Evolutionary conservation across 1,284 basidiomycete species (phyloP).

Genomic region (Fomitiporia mediterranea): DNA sequence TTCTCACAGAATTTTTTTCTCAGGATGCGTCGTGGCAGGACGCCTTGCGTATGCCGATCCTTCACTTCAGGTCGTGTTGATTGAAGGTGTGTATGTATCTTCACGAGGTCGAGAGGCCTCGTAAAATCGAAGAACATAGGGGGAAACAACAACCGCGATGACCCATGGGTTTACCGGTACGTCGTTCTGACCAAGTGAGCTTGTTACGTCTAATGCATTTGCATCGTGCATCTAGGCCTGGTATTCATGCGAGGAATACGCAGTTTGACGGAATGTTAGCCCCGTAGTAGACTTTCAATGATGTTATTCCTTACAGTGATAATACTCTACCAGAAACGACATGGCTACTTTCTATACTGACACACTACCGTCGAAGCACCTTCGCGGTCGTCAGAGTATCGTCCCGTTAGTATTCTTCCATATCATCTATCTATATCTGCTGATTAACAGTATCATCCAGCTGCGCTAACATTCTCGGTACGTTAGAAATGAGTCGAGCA

Average conservation of each 20-base stretch:
- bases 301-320: no score
- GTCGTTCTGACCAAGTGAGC: neutral
- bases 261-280: constrained; percentile 60
- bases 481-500: constrained; percentile 24
- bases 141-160: constrained; percentile 67
- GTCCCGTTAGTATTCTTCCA: constrained; percentile 48
- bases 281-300: neutral
- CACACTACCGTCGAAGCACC: constrained; percentile 48
- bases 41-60: constrained; percentile 68
- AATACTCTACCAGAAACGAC: constrained; percentile 46
- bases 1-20: neutral
- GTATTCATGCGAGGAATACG: constrained; percentile 68
- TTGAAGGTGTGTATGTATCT: constrained; percentile 46
- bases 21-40: constrained; percentile 64
- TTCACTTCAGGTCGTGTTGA: constrained; percentile 67
- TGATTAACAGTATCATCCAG: constrained; percentile 30
- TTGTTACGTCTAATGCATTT: neutral
- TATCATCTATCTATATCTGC: neutral
- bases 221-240: constrained; percentile 38
- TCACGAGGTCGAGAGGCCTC: neutral
- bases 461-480: constrained; percentile 64
- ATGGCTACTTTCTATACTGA: constrained; percentile 70
- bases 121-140: constrained; percentile 31
- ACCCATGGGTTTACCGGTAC: constrained; percentile 66
- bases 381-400: constrained; percentile 61